Evolutionary conservation across 495 filamentous ascomycete species (phyloP).

Genomic region (Daldinia caldariorum): DNA sequence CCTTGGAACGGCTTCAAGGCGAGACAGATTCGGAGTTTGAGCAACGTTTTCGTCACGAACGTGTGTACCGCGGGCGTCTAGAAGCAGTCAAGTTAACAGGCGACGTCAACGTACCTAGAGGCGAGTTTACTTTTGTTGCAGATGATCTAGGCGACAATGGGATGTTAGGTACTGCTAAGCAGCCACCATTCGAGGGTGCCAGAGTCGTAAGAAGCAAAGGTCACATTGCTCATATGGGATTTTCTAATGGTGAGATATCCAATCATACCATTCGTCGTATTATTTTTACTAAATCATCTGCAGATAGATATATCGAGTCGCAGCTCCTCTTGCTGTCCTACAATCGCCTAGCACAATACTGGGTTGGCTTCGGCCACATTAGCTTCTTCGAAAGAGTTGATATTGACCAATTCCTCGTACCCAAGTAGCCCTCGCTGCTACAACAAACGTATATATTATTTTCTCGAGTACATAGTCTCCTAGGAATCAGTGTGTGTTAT

Average conservation of each 20-base stretch:
- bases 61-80: constrained; percentile 67
- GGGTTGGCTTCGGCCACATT: constrained; percentile 80
- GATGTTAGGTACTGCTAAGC: constrained; percentile 63
- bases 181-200: constrained; percentile 75
- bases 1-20: constrained; percentile 44
- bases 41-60: constrained; percentile 48
- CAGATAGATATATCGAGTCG: constrained; percentile 76
- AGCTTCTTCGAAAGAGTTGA: constrained; percentile 83
- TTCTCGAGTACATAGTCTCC: constrained; percentile 9
- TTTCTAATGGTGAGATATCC: constrained; percentile 68
- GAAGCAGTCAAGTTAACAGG: constrained; percentile 91
- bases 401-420: constrained; percentile 67
- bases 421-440: constrained; percentile 17
- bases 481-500: background rate
- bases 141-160: constrained; percentile 77
- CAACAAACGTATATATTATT: constrained; percentile 26
- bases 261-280: background rate
- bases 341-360: constrained; percentile 82
- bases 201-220: constrained; percentile 79
- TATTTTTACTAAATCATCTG: constrained; percentile 18
- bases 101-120: constrained; percentile 86
- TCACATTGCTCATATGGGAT: constrained; percentile 78
- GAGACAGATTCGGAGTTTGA: constrained; percentile 56
- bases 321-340: constrained; percentile 83
- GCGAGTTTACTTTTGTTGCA: constrained; percentile 80